Evolutionary conservation across 208 protist genomes (phyloP), one percentile per base, ranked within the genome.

Genomic region (Acanthamoeba castellanii): DNA sequence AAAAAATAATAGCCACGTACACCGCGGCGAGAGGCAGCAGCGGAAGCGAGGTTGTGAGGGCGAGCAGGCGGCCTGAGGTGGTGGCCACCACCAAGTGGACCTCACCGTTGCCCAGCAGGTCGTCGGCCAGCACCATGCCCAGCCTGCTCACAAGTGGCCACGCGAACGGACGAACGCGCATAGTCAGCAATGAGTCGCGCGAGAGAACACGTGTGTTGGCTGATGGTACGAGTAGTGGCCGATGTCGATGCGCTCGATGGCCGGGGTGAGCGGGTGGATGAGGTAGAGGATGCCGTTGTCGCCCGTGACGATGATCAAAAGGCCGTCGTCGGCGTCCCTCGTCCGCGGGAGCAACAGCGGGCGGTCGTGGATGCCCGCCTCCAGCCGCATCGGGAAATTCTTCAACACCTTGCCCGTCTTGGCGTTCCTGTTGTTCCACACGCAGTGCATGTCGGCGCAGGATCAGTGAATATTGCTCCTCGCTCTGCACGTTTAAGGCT

Each of bases 51-150:
- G 74, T 82, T 0, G 74, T 82, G 74, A 82, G 74, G 42, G 74
- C 4, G 34, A 82, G 37, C 74, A 82, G 37, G 13, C 74, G 74
- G 37, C 74, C 74, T 0, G 74, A 55, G 22, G 74, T 42, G 22
- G 74, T 30, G 74, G 97, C 98, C 1, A 99, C 97, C 11, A 99
- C 59, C 55, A 99, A 96, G 94, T 99, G 97, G 66, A 99, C 94
- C 59, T 98, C 96, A 3, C 98, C 98, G 95, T 99, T 98, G 34
- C 97, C 97, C 32, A 97, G 98, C 30, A 99, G 78, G 95, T 99
- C 98, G 88, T 99, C 98, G 14, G 97, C 97, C 22, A 99, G 96
- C 76, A 99, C 98, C 74, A 92, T 95, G 5, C 82, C 55, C 1
- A 64, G 30, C 20, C 92, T 89, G 55, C 22, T 0, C 9, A 27